Conservation (phyloP, 2,329 filamentous ascomycete species). For the Aspergillus ibericus region DNA sequence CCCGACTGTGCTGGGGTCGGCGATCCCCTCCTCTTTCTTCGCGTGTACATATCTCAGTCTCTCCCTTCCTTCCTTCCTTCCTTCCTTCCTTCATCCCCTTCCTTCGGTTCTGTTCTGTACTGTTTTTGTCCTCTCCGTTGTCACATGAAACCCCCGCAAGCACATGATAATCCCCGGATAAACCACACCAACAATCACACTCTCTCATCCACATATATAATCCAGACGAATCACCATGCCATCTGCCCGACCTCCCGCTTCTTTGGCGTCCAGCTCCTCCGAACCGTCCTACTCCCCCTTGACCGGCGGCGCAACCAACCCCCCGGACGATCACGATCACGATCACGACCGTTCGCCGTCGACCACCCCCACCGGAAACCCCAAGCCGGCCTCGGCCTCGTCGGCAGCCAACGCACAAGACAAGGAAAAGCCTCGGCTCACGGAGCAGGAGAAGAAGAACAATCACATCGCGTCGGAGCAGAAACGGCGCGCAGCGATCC, state of each 20-base stretch:
- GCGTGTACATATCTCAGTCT: background rate
- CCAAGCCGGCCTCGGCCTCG: constrained; percentile 22
- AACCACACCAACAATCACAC: constrained; percentile 9
- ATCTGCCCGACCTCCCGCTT: constrained; percentile 24
- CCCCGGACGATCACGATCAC: constrained; percentile 33
- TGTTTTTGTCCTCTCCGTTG: background rate
- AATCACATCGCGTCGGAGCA: constrained; percentile 70
- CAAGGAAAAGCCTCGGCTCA: constrained; percentile 63
- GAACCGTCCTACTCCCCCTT: constrained; percentile 26
- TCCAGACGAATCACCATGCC: constrained; percentile 21
- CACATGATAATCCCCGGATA: background rate
- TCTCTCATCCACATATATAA: constrained; percentile 4
- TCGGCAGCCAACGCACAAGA: constrained; percentile 22
- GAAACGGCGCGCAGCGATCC: constrained; percentile 70
- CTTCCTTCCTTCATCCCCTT: background rate
- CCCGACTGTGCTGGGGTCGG: background rate
- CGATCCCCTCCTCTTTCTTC: background rate
- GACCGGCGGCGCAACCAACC: constrained; percentile 23
- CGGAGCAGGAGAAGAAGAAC: constrained; percentile 69
- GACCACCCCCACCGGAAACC: constrained; percentile 27
- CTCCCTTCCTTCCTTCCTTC: background rate
- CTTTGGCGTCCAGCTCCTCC: constrained; percentile 26
- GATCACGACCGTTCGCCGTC: constrained; percentile 36
- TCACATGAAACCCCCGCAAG: constrained; percentile 18
- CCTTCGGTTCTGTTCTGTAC: background rate